Evolutionary conservation across 2,329 filamentous ascomycete genomes (phyloP).

Genomic region (Botrytis byssoidea): DNA sequence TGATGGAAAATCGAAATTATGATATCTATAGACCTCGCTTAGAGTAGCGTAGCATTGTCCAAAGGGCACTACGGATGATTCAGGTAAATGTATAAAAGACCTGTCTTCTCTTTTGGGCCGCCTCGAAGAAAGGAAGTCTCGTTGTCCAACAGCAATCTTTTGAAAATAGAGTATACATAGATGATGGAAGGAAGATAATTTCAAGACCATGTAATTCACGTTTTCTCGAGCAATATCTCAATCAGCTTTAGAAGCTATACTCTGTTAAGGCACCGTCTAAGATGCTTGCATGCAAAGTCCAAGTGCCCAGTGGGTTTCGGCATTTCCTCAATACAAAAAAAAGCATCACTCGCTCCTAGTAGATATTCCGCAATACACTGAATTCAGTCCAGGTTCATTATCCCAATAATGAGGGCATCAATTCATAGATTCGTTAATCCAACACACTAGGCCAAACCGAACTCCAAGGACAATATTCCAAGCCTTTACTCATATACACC

Average conservation of each 20-base stretch:
- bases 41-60: too few relatives aligned
- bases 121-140: not conserved
- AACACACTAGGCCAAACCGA: conserved; percentile 31
- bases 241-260: not conserved
- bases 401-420: not conserved
- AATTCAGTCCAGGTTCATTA: not conserved
- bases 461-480: not conserved
- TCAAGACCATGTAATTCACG: not conserved
- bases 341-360: not conserved
- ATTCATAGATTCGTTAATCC: conserved; percentile 11
- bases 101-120: not conserved
- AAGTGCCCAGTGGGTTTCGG: not conserved
- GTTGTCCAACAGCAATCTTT: not conserved
- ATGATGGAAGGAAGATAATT: not conserved
- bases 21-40: conserved; percentile 37
- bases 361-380: not conserved
- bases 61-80: not conserved
- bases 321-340: not conserved
- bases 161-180: not conserved
- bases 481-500: conserved; percentile 7
- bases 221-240: not conserved
- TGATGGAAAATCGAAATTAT: conserved; percentile 26
- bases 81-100: not conserved
- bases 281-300: not conserved
- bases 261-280: not conserved